These are phyloP conservation scores for Saksenaea oblongispora DNA, from an alignment of 371 early-diverging fungal genomes.

Conservation along the genomic window DNA sequence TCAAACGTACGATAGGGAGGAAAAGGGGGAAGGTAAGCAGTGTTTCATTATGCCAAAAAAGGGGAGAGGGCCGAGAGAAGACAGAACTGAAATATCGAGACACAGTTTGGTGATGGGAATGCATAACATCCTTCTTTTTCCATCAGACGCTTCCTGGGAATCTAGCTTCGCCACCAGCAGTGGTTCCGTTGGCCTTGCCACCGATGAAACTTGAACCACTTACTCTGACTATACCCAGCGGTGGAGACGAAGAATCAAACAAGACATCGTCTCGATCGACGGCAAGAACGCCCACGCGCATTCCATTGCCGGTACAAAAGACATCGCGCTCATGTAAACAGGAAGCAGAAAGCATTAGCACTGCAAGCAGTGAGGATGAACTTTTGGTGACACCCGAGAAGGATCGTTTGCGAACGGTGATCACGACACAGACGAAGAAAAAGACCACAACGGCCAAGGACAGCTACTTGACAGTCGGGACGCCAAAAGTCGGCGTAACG, in stretches of 20 bases:
- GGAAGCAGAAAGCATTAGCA: slow-evolving; percentile 8
- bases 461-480: neutral
- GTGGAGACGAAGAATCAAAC: slow-evolving; percentile 1
- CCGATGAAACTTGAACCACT: slow-evolving; percentile 53
- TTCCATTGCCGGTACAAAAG: slow-evolving; percentile 25
- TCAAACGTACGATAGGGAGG: slow-evolving; percentile 16
- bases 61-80: neutral
- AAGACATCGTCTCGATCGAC: slow-evolving; percentile 17
- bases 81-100: slow-evolving; percentile 26
- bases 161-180: slow-evolving; percentile 35
- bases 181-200: slow-evolving; percentile 40
- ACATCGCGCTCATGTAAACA: slow-evolving; percentile 17
- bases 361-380: slow-evolving; percentile 22
- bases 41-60: slow-evolving; percentile 1
- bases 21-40: slow-evolving; percentile 49
- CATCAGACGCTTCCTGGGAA: slow-evolving; percentile 49
- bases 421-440: slow-evolving; percentile 3
- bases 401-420: neutral
- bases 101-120: slow-evolving; percentile 16
- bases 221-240: slow-evolving; percentile 20
- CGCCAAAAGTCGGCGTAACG: slow-evolving; percentile 22
- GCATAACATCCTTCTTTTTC: slow-evolving; percentile 12
- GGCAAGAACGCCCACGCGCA: slow-evolving; percentile 32
- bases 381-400: slow-evolving; percentile 17
- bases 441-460: slow-evolving; percentile 1